Conservation (phyloP, 345 rosid species). For the Bretschneidera sinensis region DNA sequence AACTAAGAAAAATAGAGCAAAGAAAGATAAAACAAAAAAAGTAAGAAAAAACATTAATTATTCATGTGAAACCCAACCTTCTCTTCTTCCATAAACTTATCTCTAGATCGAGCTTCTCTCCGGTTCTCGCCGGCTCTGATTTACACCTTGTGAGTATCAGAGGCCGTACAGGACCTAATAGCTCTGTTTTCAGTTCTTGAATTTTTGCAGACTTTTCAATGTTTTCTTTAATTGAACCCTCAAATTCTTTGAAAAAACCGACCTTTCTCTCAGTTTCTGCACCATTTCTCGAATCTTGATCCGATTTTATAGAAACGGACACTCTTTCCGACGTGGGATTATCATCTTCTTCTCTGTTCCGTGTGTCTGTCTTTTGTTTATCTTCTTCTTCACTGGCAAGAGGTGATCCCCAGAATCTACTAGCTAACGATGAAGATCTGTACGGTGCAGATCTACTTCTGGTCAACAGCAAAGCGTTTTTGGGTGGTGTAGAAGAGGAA, state of each 20-base stretch:
- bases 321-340: slow-evolving; percentile 27
- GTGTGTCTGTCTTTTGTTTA: slow-evolving; percentile 16
- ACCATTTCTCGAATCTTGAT: slow-evolving; percentile 21
- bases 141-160: slow-evolving; percentile 66
- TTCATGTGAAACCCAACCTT: slow-evolving; percentile 63
- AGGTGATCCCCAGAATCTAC: slow-evolving; percentile 76
- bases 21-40: too few relatives aligned
- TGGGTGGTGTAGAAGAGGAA: slow-evolving; percentile 51
- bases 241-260: slow-evolving; percentile 21
- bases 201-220: slow-evolving; percentile 16
- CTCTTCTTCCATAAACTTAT: slow-evolving; percentile 39
- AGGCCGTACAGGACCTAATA: slow-evolving; percentile 20
- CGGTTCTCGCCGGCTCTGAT: slow-evolving; percentile 80
- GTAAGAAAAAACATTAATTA: slow-evolving; percentile 1
- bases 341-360: slow-evolving; percentile 22
- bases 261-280: slow-evolving; percentile 24
- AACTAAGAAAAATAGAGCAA: not conserved
- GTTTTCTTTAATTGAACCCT: slow-evolving; percentile 20
- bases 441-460: slow-evolving; percentile 90
- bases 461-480: slow-evolving; percentile 58
- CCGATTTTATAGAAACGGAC: slow-evolving; percentile 21
- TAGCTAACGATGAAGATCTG: slow-evolving; percentile 72
- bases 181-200: slow-evolving; percentile 20
- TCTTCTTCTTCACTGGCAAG: slow-evolving; percentile 30
- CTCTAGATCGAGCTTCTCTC: slow-evolving; percentile 48